Evolutionary conservation across 2,329 filamentous ascomycete species (phyloP), one percentile per base, ranked within the genome.

Genomic region (Alternaria sp.): DNA sequence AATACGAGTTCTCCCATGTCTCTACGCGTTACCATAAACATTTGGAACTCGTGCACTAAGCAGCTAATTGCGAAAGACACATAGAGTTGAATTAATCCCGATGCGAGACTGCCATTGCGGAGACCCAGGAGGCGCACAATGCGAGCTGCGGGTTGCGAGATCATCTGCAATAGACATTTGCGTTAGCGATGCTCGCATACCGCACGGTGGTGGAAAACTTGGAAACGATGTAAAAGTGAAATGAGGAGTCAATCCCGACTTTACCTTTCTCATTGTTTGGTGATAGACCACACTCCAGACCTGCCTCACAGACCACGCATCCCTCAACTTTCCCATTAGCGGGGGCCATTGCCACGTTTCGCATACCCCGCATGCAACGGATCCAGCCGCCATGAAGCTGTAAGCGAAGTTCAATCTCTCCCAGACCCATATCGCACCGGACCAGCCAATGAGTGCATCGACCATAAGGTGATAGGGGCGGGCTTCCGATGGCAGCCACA

Each of bases 331-430:
- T 4, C 45, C 47, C 40, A 61, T 53, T 7, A 17, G 12, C 19
- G 57, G 54, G 19, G 53, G 60, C 50, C 57, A 66, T n/a, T 57
- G 53, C 55, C 63, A 66, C 10, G 44, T 51, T 15, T 61, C 54
- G 50, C 32, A 47, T 15, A 51, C 6, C 3, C n/a, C 47, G 4
- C 15, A 1, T 19, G 7, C 17, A 21, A 51, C 26, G 11, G 26
- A 51, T 19, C 3, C 26, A 21, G 47, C 47, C 47, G 47, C 47
- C 12, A 51, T 32, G 3, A 17, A 51, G 26, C 47, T 51, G 26
- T 32, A 51, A 32, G n/a, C 26, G 8, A 17, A 15, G 7, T 32
- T 11, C 26, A n/a, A 32, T 32, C 26, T 9, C 2, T 11, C 17
- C 26, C 26, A 32, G 47, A 51, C 47, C 47, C 26, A 51, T 15